phyloP scores from a whole-genome alignment of 805 yeast genomes.

The Candida incommunis region DNA sequence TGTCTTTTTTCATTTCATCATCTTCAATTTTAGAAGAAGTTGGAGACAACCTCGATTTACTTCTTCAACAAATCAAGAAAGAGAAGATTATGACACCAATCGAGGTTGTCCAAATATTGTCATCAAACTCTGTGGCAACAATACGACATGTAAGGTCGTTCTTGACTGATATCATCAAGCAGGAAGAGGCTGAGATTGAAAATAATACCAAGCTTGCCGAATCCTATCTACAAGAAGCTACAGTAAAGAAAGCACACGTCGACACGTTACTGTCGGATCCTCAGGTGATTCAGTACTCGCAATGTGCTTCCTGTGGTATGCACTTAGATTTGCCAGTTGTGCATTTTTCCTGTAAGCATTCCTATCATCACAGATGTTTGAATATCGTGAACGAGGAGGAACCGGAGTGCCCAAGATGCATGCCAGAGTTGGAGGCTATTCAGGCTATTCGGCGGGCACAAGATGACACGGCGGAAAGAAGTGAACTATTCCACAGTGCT shows the following conservation, averaged over 20 bases:
- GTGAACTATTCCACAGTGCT: conserved; percentile 46
- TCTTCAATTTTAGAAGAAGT: conserved; percentile 36
- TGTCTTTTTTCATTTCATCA: conserved; percentile 47
- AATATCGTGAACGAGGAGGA: conserved; percentile 16
- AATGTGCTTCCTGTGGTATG: conserved; percentile 51
- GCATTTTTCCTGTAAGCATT: conserved; percentile 76
- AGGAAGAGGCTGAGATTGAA: conserved; percentile 49
- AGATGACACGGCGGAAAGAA: conserved; percentile 43
- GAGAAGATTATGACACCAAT: conserved; percentile 51
- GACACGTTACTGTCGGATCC: conserved; percentile 33
- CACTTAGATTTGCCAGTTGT: conserved; percentile 64
- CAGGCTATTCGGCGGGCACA: conserved; percentile 45
- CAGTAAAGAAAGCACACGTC: conserved; percentile 38
- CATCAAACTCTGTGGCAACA: conserved; percentile 47
- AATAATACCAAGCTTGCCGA: conserved; percentile 52
- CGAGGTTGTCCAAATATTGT: conserved; percentile 59
- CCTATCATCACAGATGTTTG: conserved; percentile 73
- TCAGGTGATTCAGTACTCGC: conserved; percentile 42
- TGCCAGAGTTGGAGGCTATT: conserved; percentile 55
- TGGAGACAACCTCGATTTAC: conserved; percentile 34
- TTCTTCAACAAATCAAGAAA: conserved; percentile 40
- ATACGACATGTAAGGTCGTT: conserved; percentile 62
- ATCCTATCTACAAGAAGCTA: conserved; percentile 55
- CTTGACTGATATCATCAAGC: conserved; percentile 44
- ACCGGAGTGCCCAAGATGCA: conserved; percentile 60